These are phyloP conservation scores for Echria macrotheca DNA, from an alignment of 495 filamentous ascomycete species.

Conservation along the genomic window DNA sequence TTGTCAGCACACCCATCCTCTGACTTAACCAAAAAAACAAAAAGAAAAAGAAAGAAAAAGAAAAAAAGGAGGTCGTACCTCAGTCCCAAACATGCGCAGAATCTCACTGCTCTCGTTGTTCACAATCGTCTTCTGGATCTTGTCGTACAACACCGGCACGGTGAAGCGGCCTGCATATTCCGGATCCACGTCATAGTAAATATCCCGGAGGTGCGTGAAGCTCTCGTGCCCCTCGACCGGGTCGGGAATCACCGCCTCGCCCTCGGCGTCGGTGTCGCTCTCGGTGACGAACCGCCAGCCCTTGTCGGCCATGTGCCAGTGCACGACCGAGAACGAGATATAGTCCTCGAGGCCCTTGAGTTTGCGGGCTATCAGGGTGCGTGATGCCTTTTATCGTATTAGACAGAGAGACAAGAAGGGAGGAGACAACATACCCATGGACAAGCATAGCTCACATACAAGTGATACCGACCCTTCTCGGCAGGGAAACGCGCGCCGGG, in stretches of 20 bases:
- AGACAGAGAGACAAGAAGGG: too few relatives aligned
- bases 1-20: too few relatives aligned
- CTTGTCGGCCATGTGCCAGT: constrained; percentile 57
- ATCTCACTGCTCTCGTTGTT: constrained; percentile 86
- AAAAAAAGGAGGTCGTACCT: too few relatives aligned
- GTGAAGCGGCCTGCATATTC: constrained; percentile 71
- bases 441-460: constrained; percentile 42
- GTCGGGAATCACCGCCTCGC: constrained; percentile 46
- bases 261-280: constrained; percentile 53
- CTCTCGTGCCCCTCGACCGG: constrained; percentile 59
- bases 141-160: constrained; percentile 76
- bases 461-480: constrained; percentile 70
- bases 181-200: constrained; percentile 66
- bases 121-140: constrained; percentile 63
- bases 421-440: too few relatives aligned
- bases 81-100: constrained; percentile 62
- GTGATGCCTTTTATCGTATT: too few relatives aligned
- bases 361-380: constrained; percentile 67
- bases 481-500: constrained; percentile 60
- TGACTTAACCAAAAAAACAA: too few relatives aligned
- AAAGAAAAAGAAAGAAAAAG: too few relatives aligned
- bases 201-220: constrained; percentile 54
- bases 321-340: constrained; percentile 63
- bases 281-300: constrained; percentile 75
- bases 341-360: constrained; percentile 74